Conservation (phyloP, 2,329 filamentous ascomycete genomes). For the Pochonia chlamydosporia region DNA sequence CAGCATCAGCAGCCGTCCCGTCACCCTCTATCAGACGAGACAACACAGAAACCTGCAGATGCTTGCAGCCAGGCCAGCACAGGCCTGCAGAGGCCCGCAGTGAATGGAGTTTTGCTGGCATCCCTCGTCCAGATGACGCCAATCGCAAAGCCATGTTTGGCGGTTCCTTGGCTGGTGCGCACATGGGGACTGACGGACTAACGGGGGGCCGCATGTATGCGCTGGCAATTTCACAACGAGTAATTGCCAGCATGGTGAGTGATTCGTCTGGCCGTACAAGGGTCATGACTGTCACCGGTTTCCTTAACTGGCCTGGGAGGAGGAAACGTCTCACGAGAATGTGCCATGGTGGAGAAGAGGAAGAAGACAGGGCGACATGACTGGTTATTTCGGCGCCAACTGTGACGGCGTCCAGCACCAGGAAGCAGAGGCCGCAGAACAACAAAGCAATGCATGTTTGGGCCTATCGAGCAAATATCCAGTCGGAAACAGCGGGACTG, state of each 20-base stretch:
- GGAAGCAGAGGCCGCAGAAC: slow-evolving; percentile 38
- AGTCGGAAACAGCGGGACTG: neutral
- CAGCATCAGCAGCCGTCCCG: slow-evolving; percentile 13
- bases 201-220: slow-evolving; percentile 36
- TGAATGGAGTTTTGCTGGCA: neutral
- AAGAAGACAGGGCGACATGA: slow-evolving; percentile 31
- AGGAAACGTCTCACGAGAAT: slow-evolving; percentile 14
- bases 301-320: slow-evolving; percentile 30
- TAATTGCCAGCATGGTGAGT: slow-evolving; percentile 26
- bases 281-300: slow-evolving; percentile 26
- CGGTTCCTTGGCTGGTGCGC: slow-evolving; percentile 17
- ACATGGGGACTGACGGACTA: neutral
- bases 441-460: slow-evolving; percentile 36
- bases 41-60: slow-evolving; percentile 10
- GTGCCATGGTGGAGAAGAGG: neutral
- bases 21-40: slow-evolving; percentile 14
- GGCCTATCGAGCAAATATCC: neutral
- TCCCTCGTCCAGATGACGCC: slow-evolving; percentile 11
- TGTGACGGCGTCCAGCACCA: slow-evolving; percentile 26
- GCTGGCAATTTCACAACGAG: slow-evolving; percentile 37
- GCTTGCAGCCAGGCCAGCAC: slow-evolving; percentile 6
- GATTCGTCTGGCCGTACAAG: slow-evolving; percentile 28
- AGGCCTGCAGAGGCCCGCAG: slow-evolving; percentile 1
- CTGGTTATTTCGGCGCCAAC: slow-evolving; percentile 19
- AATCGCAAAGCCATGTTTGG: slow-evolving; percentile 1